These are phyloP conservation scores for Fusarium falciforme DNA, from an alignment of 2,329 filamentous ascomycete species.

Conservation along the genomic window DNA sequence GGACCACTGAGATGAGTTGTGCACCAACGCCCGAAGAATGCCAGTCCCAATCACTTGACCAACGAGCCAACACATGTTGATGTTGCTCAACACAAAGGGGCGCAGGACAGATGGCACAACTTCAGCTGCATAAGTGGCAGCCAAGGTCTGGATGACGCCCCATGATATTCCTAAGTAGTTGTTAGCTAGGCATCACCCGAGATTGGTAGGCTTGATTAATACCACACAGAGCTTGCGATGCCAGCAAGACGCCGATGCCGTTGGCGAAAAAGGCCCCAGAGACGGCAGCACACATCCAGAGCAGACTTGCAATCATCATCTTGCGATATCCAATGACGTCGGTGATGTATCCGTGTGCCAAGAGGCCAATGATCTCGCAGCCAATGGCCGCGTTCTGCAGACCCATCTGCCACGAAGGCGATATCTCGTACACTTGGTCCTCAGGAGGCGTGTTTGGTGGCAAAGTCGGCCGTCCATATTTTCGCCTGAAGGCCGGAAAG, in stretches of 20 bases:
- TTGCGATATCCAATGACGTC: conserved; percentile 52
- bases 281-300: conserved; percentile 51
- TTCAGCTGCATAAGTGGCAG: conserved; percentile 55
- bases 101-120: conserved; percentile 47
- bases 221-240: conserved; percentile 49
- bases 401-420: conserved; percentile 39
- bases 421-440: conserved; percentile 50
- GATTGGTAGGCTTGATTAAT: not conserved
- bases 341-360: conserved; percentile 54
- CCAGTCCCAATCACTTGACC: conserved; percentile 53
- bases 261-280: conserved; percentile 53
- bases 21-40: conserved; percentile 49
- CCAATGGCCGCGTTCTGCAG: conserved; percentile 36
- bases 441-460: conserved; percentile 23
- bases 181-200: not conserved
- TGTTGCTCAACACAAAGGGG: conserved; percentile 52
- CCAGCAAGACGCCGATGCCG: conserved; percentile 47
- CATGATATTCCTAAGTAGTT: conserved; percentile 45
- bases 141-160: conserved; percentile 51
- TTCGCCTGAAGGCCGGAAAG: conserved; percentile 35
- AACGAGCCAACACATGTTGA: conserved; percentile 57
- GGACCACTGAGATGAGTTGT: conserved; percentile 44
- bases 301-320: conserved; percentile 52
- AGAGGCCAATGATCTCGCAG: conserved; percentile 50
- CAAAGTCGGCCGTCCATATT: conserved; percentile 40